phyloP scores from a whole-genome alignment of 192 early-diverging fungal genomes.

The Gigaspora rosea region DNA sequence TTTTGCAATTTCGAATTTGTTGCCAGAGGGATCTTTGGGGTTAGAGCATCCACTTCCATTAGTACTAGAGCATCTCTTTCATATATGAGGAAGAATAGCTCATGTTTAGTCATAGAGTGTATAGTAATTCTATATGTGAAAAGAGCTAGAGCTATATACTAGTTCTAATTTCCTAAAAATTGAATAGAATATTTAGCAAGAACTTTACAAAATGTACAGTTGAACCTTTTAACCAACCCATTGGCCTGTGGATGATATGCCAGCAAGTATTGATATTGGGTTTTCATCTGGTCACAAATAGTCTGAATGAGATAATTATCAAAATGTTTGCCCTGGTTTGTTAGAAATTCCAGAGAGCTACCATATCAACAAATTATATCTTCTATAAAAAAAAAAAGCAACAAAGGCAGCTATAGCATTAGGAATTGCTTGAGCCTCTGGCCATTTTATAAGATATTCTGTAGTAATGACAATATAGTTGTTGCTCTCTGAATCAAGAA shows the following conservation, averaged over 20 bases:
- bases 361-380: slow-evolving; percentile 27
- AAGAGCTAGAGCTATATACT: no score
- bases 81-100: no score
- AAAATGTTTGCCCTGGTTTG: slow-evolving; percentile 30
- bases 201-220: no score
- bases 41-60: no score
- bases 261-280: background rate
- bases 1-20: no score
- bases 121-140: no score
- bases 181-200: no score
- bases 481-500: background rate
- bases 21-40: no score
- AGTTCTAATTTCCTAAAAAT: background rate
- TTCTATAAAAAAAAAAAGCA: slow-evolving; percentile 1
- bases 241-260: slow-evolving; percentile 8
- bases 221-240: background rate
- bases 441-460: slow-evolving; percentile 31
- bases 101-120: no score
- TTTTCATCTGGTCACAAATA: background rate
- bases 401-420: slow-evolving; percentile 2
- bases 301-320: background rate
- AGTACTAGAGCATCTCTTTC: no score
- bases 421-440: background rate
- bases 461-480: slow-evolving; percentile 28
- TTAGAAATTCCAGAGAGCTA: background rate